These are phyloP conservation scores for Penicillium aurantiogriseum DNA, from an alignment of 2,329 filamentous ascomycete species.

Conservation along the genomic window DNA sequence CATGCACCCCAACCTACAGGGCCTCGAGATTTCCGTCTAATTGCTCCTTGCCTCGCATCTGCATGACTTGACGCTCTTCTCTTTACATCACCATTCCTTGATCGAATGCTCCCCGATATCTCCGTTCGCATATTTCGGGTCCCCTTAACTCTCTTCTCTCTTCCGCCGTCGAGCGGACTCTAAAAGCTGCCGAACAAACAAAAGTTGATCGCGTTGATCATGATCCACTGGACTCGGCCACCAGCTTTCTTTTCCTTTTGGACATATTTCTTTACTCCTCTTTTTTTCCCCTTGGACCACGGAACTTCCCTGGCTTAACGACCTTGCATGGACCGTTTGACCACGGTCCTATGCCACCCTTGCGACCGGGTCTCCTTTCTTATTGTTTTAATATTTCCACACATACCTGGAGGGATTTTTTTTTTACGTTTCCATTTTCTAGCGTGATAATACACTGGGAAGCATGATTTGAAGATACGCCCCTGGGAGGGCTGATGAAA, in stretches of 20 bases:
- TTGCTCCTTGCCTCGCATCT: slow-evolving; percentile 1
- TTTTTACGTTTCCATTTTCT: slow-evolving; percentile 11
- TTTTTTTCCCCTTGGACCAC: slow-evolving; percentile 9
- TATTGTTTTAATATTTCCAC: slow-evolving; percentile 26
- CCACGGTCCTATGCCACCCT: slow-evolving; percentile 5
- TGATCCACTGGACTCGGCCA: slow-evolving; percentile 19
- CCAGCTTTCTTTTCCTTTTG: slow-evolving; percentile 16
- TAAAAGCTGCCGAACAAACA: slow-evolving; percentile 16
- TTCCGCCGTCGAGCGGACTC: neutral
- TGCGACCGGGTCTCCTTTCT: slow-evolving; percentile 9
- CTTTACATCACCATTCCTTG: slow-evolving; percentile 1
- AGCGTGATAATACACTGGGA: slow-evolving; percentile 23
- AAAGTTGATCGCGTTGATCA: slow-evolving; percentile 12
- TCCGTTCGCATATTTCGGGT: slow-evolving; percentile 3
- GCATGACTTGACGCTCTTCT: slow-evolving; percentile 7
- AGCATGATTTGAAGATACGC: slow-evolving; percentile 18
- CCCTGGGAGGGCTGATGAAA: slow-evolving; percentile 19
- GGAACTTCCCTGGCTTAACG: neutral
- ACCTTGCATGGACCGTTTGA: slow-evolving; percentile 11
- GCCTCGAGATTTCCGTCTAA: slow-evolving; percentile 4
- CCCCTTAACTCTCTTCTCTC: neutral
- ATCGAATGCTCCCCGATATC: neutral
- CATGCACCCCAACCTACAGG: slow-evolving; percentile 28
- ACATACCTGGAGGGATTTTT: slow-evolving; percentile 14
- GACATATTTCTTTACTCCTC: slow-evolving; percentile 11